Percentiles rank a stretch among this genome's conserved stretches.
These are phyloP conservation scores for Hordeum pubiflorum DNA, from an alignment of 202 grass and related monocot species.

Conservation along the genomic window DNA sequence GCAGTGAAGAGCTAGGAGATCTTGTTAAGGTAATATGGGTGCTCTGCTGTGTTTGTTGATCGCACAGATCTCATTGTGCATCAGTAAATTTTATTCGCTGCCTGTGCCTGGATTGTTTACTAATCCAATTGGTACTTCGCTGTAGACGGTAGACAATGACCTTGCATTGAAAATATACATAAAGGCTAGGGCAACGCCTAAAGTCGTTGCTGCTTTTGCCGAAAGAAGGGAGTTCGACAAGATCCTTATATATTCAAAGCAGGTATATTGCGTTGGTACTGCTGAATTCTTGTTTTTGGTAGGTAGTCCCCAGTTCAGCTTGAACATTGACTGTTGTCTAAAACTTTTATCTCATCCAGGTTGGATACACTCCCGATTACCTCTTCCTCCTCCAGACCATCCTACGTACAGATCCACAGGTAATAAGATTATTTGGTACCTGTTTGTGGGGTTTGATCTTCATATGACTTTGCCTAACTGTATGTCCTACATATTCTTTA, in stretches of 20 bases:
- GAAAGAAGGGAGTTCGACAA: conserved; percentile 97
- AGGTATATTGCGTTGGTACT: conserved; percentile 42
- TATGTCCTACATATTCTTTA: background rate
- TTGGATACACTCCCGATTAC: conserved; percentile 92
- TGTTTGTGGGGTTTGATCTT: background rate
- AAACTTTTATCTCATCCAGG: conserved; percentile 39
- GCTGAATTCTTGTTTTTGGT: conserved; percentile 1
- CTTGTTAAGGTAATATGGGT: conserved; percentile 66
- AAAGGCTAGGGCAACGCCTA: conserved; percentile 92
- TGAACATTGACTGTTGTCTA: conserved; percentile 25
- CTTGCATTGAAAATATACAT: conserved; percentile 94
- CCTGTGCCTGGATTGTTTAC: conserved; percentile 5
- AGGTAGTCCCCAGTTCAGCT: background rate
- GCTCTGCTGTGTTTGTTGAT: background rate
- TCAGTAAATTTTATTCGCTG: background rate
- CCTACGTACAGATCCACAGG: conserved; percentile 88
- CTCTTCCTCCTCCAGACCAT: conserved; percentile 95
- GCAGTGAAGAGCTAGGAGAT: conserved; percentile 93
- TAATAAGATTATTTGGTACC: conserved; percentile 22
- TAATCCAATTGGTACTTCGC: background rate
- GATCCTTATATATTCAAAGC: conserved; percentile 95
- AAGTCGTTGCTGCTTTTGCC: conserved; percentile 98
- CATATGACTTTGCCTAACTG: background rate
- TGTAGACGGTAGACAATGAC: conserved; percentile 94
- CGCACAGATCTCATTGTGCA: background rate